Base-by-base conservation (phyloP, 306 rosid genomes). In the Malus domestica region DNA sequence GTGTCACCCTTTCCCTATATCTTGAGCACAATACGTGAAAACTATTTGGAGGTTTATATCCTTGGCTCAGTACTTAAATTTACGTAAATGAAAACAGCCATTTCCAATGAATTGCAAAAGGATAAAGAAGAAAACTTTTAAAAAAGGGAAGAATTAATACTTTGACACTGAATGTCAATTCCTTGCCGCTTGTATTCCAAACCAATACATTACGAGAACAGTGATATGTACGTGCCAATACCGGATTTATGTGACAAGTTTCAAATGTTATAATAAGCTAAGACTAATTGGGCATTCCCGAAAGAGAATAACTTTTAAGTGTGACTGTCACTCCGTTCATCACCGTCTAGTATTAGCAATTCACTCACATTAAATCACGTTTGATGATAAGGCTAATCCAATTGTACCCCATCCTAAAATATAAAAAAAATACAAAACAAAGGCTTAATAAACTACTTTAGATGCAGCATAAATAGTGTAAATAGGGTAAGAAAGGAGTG, bases 401-500 rank as follows among this genome's bases (percentile, higher is more conserved):
- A 13, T 4, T 14, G 19, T 46, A 46, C 19, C 15, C 54, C 54
- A 46, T 33, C 35, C 0, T 33, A 33, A 33, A 32, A 32, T 2
- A 4, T 4, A 32, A 32, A 32, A 32, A 32, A 33, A 33, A 33
- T 33, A 33, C 1, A 1, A 33, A 33, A 33, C 6, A 33, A 71
- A 54, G 11, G 54, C 89, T 55, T 76, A 90, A 33, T 33, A 33
- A 33, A 33, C 35, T 91, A 75, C 83, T 87, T 90, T 90, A 40
- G 96, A 29, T 30, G 96, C 83, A 72, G 90, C 82, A 77, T 87
- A 90, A 68, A 85, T 55, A 3, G 89, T 42, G 29, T 58, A 65
- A 0, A 90, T 60, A 74, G 96, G 91, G 45, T 69, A 82, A 4
- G 96, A 84, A 57, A 90, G 83, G 71, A 82, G 29, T 0, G 83